Evolutionary conservation across 352 stramenopile species (phyloP).

Genomic region (Phytophthora fragariaefolia): DNA sequence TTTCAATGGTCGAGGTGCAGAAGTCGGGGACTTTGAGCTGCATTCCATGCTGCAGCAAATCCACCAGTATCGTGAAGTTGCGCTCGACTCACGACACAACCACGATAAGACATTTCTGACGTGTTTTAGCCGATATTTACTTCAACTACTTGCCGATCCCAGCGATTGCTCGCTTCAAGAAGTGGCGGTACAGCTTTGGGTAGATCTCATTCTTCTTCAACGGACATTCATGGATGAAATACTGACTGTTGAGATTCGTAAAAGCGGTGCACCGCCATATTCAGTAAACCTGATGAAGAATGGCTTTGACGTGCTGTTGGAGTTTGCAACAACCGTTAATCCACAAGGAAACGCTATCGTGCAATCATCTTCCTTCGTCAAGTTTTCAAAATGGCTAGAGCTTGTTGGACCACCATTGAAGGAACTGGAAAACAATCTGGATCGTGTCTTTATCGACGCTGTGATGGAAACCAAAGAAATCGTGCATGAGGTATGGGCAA

Average conservation of each 20-base stretch:
- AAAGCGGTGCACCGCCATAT: constrained; percentile 54
- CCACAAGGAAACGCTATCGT: constrained; percentile 17
- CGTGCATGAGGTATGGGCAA: constrained; percentile 59
- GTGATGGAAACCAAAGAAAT: constrained; percentile 61
- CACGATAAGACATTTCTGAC: constrained; percentile 70
- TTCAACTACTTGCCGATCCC: constrained; percentile 56
- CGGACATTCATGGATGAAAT: constrained; percentile 54
- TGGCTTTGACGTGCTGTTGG: constrained; percentile 69
- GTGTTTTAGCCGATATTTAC: constrained; percentile 66
- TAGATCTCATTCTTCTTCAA: constrained; percentile 75
- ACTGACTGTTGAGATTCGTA: constrained; percentile 71
- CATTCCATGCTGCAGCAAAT: constrained; percentile 61
- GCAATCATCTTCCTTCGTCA: constrained; percentile 38
- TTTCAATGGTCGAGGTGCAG: constrained; percentile 54
- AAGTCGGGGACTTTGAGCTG: constrained; percentile 60
- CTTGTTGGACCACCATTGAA: constrained; percentile 72
- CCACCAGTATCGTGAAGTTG: constrained; percentile 63
- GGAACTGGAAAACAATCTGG: constrained; percentile 67
- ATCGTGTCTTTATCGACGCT: constrained; percentile 64
- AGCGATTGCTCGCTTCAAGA: constrained; percentile 52
- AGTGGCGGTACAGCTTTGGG: constrained; percentile 62
- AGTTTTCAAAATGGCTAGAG: constrained; percentile 71
- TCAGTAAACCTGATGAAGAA: constrained; percentile 85
- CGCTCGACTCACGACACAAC: constrained; percentile 57
- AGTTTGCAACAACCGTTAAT: constrained; percentile 26